Evolutionary conservation across 768 basidiomycete species (phyloP).

Genomic region (Boletus tomentosulus): DNA sequence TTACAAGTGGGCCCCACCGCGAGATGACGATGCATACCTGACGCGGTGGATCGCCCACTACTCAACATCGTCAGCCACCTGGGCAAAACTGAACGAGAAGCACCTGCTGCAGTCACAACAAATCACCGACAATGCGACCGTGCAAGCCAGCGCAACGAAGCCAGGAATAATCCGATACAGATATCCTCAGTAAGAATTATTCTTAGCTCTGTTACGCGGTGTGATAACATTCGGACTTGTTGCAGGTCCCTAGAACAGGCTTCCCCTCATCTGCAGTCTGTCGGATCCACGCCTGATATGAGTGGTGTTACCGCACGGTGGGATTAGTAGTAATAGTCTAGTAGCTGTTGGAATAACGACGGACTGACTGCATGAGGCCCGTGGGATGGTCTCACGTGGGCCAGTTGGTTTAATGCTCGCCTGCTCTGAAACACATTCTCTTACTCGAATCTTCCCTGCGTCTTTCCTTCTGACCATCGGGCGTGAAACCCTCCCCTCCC

Average conservation of each 20-base stretch:
- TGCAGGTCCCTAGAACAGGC: conserved; percentile 52
- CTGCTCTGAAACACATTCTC: not conserved
- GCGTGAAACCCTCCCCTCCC: not conserved
- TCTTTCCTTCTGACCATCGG: not conserved
- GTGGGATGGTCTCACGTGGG: conserved; percentile 19
- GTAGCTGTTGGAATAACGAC: conserved; percentile 6
- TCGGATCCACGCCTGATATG: conserved; percentile 45
- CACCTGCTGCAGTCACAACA: conserved; percentile 46
- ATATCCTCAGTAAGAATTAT: conserved; percentile 66
- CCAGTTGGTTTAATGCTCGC: conserved; percentile 12
- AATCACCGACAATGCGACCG: conserved; percentile 37
- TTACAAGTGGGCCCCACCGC: conserved; percentile 67
- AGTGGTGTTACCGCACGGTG: conserved; percentile 34
- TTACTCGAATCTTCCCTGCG: not conserved
- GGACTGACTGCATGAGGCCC: not conserved
- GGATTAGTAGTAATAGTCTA: conserved; percentile 12
- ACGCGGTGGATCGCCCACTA: conserved; percentile 65
- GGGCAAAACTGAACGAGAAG: conserved; percentile 52
- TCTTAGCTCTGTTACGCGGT: not conserved
- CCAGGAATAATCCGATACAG: conserved; percentile 55
- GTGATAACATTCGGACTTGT: conserved; percentile 2
- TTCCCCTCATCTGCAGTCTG: conserved; percentile 57
- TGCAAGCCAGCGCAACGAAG: conserved; percentile 42
- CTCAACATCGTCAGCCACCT: conserved; percentile 48
- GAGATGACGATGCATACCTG: conserved; percentile 56